Evolutionary conservation across 225 moss, liverwort and hornwort species (phyloP).

Genomic region (Bryum argenteum): DNA sequence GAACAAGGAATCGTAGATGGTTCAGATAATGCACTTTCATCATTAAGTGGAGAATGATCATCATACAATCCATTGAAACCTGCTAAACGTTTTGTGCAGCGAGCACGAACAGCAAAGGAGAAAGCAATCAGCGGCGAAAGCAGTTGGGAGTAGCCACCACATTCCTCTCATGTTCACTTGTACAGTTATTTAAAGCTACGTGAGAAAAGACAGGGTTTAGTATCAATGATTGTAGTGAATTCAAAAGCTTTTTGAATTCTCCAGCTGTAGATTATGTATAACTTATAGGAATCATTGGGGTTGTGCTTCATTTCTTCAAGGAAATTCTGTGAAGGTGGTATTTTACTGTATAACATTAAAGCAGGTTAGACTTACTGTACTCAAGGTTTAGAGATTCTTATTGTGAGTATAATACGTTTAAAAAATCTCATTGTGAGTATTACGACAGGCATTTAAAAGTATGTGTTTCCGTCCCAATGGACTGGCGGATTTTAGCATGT

Average conservation of each 20-base stretch:
- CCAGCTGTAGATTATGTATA: slow-evolving; percentile 11
- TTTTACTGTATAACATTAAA: neutral
- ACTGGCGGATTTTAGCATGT: too few species aligned
- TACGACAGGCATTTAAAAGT: too few species aligned
- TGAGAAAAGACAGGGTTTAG: neutral
- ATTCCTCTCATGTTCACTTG: slow-evolving; percentile 17
- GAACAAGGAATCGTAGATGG: too few species aligned
- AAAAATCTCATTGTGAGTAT: too few species aligned
- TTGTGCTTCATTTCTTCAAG: slow-evolving; percentile 43
- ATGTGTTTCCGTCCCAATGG: too few species aligned
- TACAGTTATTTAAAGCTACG: slow-evolving; percentile 11
- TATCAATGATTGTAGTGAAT: slow-evolving; percentile 25
- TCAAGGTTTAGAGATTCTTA: slow-evolving; percentile 17
- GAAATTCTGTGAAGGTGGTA: neutral
- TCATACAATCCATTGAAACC: too few species aligned
- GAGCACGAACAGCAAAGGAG: slow-evolving; percentile 34
- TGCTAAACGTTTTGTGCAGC: slow-evolving; percentile 20
- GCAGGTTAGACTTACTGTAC: slow-evolving; percentile 9
- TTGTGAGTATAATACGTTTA: neutral
- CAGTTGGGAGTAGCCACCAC: slow-evolving; percentile 32
- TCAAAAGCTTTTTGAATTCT: slow-evolving; percentile 41
- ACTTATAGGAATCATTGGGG: slow-evolving; percentile 27
- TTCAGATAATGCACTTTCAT: too few species aligned
- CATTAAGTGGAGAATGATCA: too few species aligned
- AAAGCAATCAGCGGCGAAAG: slow-evolving; percentile 37